Percentiles rank a stretch among this genome's conserved stretches.
Conservation (phyloP, 805 yeast genomes). For the Candida methanosorbosa region DNA sequence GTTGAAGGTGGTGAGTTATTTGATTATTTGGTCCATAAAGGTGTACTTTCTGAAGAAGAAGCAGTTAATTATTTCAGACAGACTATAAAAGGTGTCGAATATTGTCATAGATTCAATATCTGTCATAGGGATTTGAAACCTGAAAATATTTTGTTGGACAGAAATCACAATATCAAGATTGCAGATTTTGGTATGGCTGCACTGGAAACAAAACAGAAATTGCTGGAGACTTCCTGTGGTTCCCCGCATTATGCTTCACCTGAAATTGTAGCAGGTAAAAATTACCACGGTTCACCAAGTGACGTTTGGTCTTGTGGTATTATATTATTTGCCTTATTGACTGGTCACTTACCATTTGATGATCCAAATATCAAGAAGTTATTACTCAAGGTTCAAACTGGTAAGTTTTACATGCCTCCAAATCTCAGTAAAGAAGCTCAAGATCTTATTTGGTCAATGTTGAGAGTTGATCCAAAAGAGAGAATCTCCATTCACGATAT, state of each 20-base stretch:
- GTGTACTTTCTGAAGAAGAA: constrained; percentile 62
- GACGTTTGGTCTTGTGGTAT: constrained; percentile 90
- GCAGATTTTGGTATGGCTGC: constrained; percentile 93
- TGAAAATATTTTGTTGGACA: constrained; percentile 65
- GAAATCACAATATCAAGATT: constrained; percentile 57
- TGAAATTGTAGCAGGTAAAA: constrained; percentile 70
- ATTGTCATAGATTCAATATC: constrained; percentile 74
- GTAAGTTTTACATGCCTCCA: constrained; percentile 64
- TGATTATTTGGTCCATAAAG: constrained; percentile 62
- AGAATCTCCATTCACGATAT: constrained; percentile 66
- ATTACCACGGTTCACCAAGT: constrained; percentile 77
- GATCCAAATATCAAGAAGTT: constrained; percentile 70
- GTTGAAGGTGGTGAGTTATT: constrained; percentile 87
- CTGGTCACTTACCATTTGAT: constrained; percentile 79
- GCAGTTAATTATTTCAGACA: constrained; percentile 74
- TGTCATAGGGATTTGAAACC: constrained; percentile 81
- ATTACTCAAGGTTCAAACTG: constrained; percentile 68
- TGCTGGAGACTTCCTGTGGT: constrained; percentile 77
- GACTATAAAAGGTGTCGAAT: constrained; percentile 69
- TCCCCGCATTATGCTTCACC: constrained; percentile 89
- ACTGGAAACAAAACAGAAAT: constrained; percentile 58
- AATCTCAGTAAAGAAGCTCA: constrained; percentile 57
- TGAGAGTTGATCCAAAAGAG: constrained; percentile 60
- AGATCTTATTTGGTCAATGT: constrained; percentile 55
- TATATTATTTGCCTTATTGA: constrained; percentile 65